Evolutionary conservation across 768 basidiomycete species (phyloP).

Genomic region (Amanita polypyramis): DNA sequence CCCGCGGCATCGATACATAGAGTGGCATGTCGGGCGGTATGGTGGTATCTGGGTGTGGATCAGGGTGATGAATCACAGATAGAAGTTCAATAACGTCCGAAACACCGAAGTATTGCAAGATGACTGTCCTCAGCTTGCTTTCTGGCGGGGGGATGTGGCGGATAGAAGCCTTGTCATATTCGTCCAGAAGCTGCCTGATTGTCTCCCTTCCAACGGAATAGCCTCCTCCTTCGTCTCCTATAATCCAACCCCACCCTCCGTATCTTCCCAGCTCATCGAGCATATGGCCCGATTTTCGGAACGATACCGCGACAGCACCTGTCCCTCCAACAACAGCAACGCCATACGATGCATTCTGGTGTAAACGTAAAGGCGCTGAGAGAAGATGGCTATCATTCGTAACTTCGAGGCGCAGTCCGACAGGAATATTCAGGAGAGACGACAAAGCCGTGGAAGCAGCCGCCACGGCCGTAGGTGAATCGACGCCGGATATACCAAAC

Average conservation of each 20-base stretch:
- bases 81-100: constrained; percentile 53
- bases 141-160: constrained; percentile 17
- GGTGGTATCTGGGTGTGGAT: constrained; percentile 25
- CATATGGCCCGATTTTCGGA: constrained; percentile 30
- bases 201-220: constrained; percentile 73
- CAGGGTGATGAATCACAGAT: constrained; percentile 51
- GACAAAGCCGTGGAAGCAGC: constrained; percentile 46
- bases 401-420: constrained; percentile 44
- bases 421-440: constrained; percentile 45
- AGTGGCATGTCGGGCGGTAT: constrained; percentile 16
- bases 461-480: constrained; percentile 54
- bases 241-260: constrained; percentile 80
- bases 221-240: constrained; percentile 79
- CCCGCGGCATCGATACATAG: constrained; percentile 32
- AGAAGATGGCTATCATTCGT: constrained; percentile 82
- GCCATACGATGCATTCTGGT: constrained; percentile 48
- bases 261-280: constrained; percentile 57
- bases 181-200: constrained; percentile 52
- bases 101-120: constrained; percentile 50
- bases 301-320: constrained; percentile 66
- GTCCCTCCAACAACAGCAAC: constrained; percentile 76
- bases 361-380: constrained; percentile 62
- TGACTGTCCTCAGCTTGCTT: constrained; percentile 31
- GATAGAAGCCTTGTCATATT: constrained; percentile 41
- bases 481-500: constrained; percentile 79